A percentile compares a stretch with the other conserved stretches of the same genome.
phyloP scores from a whole-genome alignment of 805 yeast genomes.

The Lachancea fermentati region DNA sequence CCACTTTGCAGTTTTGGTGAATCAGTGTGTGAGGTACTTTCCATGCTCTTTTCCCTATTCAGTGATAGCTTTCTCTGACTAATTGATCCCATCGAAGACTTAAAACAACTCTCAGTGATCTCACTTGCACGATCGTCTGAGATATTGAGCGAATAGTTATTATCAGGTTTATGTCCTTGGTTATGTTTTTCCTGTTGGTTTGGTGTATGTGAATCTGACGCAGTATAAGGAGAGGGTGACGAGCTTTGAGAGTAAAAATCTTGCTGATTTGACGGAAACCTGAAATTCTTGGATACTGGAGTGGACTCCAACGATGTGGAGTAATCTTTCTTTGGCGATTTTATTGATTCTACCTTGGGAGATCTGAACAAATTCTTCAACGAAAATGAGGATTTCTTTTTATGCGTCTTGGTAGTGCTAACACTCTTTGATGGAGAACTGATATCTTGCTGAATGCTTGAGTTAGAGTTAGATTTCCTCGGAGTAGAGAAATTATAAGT shows the following conservation, averaged over 20 bases:
- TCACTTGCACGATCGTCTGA: too few relatives aligned
- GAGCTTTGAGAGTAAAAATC: not conserved
- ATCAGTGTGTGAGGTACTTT: too few relatives aligned
- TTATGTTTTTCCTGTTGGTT: too few relatives aligned
- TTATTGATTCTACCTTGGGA: conserved; percentile 15
- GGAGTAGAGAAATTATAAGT: conserved; percentile 6
- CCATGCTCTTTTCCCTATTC: too few relatives aligned
- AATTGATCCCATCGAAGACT: too few relatives aligned
- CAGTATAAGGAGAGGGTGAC: not conserved
- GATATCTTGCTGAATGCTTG: conserved; percentile 7
- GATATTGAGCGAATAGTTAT: too few relatives aligned
- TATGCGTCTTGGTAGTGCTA: conserved; percentile 13
- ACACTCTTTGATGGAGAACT: conserved; percentile 3
- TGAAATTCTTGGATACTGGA: not conserved
- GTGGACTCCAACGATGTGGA: not conserved
- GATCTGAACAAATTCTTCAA: conserved; percentile 29
- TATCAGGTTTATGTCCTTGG: not conserved
- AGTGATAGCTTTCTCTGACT: too few relatives aligned
- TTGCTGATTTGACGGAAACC: conserved; percentile 1
- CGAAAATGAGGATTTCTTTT: conserved; percentile 27
- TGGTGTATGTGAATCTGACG: not conserved
- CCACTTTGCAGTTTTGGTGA: not conserved
- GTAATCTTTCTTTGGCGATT: not conserved
- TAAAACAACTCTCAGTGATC: too few relatives aligned
- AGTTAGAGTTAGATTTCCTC: conserved; percentile 11